phyloP scores from a whole-genome alignment of 495 filamentous ascomycete species.

The Thermothielavioides terrestris region DNA sequence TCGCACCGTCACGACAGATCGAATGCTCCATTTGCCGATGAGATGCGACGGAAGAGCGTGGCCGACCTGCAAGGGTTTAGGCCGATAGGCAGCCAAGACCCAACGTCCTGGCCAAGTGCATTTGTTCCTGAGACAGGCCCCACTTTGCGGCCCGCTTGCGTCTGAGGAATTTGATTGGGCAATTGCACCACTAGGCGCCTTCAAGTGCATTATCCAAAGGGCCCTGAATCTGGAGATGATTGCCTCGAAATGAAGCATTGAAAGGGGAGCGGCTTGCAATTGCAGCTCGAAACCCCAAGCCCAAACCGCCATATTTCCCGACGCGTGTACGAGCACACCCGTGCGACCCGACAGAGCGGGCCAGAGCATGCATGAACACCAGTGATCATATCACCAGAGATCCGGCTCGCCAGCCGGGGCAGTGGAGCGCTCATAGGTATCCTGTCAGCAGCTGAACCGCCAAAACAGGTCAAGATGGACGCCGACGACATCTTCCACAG shows the following conservation, averaged over 20 bases:
- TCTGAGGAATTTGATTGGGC: neutral
- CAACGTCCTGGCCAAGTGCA: neutral
- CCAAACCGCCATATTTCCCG: too few relatives aligned
- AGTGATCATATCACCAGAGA: neutral
- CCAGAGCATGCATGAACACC: neutral
- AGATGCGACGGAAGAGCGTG: neutral
- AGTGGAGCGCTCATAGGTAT: too few relatives aligned
- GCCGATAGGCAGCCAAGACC: neutral
- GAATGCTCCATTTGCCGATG: neutral
- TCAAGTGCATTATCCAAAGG: too few relatives aligned
- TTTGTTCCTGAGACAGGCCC: constrained; percentile 1
- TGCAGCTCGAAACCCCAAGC: too few relatives aligned
- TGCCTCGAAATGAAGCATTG: too few relatives aligned
- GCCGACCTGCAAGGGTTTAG: neutral
- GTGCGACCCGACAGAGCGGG: too few relatives aligned
- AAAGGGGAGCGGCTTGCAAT: too few relatives aligned
- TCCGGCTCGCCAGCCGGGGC: neutral
- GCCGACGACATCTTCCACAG: neutral
- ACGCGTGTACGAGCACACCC: too few relatives aligned
- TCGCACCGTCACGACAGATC: neutral
- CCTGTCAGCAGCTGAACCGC: neutral
- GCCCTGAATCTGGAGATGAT: too few relatives aligned
- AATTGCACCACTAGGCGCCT: too few relatives aligned
- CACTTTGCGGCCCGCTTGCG: neutral
- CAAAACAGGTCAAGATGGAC: neutral